A percentile compares a stretch with the other conserved stretches of the same genome.
phyloP scores from a whole-genome alignment of 108 stramenopile genomes.

The Skeletonema marinoi region DNA sequence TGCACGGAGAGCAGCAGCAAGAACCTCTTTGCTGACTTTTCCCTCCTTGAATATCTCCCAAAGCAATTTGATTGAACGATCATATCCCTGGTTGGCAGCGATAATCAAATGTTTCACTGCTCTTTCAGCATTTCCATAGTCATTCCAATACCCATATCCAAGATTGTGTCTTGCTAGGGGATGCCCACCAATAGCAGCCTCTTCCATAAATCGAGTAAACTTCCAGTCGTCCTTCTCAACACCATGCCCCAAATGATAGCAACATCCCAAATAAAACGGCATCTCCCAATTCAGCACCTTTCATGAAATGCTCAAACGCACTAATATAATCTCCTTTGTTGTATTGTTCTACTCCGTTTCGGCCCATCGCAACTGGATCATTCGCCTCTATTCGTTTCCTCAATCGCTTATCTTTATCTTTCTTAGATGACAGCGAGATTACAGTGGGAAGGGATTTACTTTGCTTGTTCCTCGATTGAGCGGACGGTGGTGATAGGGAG shows the following conservation, averaged over 20 bases:
- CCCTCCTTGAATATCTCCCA: neutral
- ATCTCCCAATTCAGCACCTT: neutral
- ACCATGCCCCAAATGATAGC: neutral
- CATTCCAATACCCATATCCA: neutral
- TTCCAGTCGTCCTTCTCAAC: neutral
- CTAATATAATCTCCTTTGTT: neutral
- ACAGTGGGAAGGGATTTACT: too few relatives aligned
- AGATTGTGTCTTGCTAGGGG: neutral
- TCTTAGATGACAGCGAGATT: too few relatives aligned
- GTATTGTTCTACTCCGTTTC: neutral
- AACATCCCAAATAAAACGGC: neutral
- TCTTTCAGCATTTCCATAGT: neutral
- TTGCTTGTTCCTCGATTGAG: too few relatives aligned
- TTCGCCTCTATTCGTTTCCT: too few relatives aligned
- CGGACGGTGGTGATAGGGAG: too few relatives aligned
- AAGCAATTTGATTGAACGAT: neutral
- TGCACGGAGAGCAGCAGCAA: neutral
- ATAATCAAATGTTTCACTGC: slow-evolving; percentile 1
- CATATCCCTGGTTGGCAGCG: neutral
- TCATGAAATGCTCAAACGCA: neutral
- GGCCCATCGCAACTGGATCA: neutral
- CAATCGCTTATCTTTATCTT: too few relatives aligned
- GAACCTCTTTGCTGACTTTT: neutral
- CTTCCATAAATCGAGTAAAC: neutral
- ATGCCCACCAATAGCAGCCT: neutral